phyloP scores from a whole-genome alignment of 2,329 filamentous ascomycete species.

The Monosporascus sp. region DNA sequence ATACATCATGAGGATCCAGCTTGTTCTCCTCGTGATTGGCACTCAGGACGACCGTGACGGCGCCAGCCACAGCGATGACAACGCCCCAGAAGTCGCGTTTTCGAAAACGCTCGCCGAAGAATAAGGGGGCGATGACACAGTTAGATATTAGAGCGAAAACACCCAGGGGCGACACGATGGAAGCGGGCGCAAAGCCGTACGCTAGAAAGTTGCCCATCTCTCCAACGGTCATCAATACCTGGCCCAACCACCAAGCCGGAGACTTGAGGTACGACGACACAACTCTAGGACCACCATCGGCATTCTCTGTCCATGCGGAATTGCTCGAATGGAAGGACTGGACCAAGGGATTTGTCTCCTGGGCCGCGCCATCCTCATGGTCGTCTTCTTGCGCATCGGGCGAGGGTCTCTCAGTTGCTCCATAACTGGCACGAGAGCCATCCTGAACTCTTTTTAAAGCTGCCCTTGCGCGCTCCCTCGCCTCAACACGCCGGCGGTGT shows the following conservation, averaged over 20 bases:
- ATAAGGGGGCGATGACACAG: constrained; percentile 89
- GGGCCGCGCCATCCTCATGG: constrained; percentile 26
- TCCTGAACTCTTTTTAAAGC: constrained; percentile 43
- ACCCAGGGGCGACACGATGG: constrained; percentile 91
- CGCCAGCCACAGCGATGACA: constrained; percentile 77
- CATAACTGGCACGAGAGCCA: constrained; percentile 22
- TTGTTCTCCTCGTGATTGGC: constrained; percentile 86
- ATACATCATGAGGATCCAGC: constrained; percentile 84
- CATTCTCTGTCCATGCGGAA: constrained; percentile 32
- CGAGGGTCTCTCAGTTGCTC: constrained; percentile 16
- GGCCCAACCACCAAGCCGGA: constrained; percentile 94
- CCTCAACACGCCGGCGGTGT: constrained; percentile 60
- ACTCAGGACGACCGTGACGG: constrained; percentile 87
- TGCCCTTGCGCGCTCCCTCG: constrained; percentile 49
- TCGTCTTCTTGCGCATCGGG: constrained; percentile 27
- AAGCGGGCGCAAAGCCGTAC: constrained; percentile 95
- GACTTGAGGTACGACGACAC: constrained; percentile 77
- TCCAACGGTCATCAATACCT: constrained; percentile 85
- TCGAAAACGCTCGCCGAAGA: constrained; percentile 89
- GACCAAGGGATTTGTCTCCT: constrained; percentile 48
- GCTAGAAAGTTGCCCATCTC: constrained; percentile 96
- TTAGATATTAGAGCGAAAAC: constrained; percentile 97
- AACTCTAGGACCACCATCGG: constrained; percentile 30
- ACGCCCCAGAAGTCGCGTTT: constrained; percentile 83
- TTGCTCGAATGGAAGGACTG: constrained; percentile 43